phyloP scores from a whole-genome alignment of 2,329 filamentous ascomycete genomes.

The Podosphaera aphanis region DNA sequence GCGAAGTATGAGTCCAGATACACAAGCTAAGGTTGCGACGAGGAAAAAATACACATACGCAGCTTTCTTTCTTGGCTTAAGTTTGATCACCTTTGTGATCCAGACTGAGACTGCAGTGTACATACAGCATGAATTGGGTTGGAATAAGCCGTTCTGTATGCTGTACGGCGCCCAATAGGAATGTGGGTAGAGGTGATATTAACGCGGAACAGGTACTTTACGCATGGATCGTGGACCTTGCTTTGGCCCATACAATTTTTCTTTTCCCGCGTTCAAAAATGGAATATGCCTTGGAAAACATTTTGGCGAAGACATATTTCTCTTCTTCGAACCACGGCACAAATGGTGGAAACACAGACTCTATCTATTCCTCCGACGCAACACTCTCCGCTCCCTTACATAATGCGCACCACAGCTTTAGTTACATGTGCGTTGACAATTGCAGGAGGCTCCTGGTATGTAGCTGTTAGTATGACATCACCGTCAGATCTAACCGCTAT shows the following conservation, averaged over 20 bases:
- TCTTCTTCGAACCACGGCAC: constrained; percentile 39
- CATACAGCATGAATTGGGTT: constrained; percentile 75
- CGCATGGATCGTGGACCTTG: constrained; percentile 78
- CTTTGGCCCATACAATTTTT: constrained; percentile 72
- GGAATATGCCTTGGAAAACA: constrained; percentile 51
- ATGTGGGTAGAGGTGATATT: neutral
- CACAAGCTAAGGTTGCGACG: constrained; percentile 38
- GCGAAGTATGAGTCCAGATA: constrained; percentile 53
- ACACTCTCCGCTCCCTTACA: constrained; percentile 41
- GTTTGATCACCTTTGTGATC: constrained; percentile 67
- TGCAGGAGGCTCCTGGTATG: constrained; percentile 83
- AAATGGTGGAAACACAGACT: constrained; percentile 69
- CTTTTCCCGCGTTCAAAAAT: constrained; percentile 58
- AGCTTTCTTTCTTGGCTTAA: constrained; percentile 58
- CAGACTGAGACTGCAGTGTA: constrained; percentile 93
- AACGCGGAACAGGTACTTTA: constrained; percentile 38
- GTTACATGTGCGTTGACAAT: constrained; percentile 72
- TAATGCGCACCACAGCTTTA: constrained; percentile 55
- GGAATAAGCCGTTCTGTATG: constrained; percentile 99
- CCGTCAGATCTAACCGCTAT: constrained; percentile 89
- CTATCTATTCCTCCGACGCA: constrained; percentile 36
- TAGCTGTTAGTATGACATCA: constrained; percentile 81
- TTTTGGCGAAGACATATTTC: constrained; percentile 63
- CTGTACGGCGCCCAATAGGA: constrained; percentile 30
- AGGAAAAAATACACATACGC: constrained; percentile 73